Conservation (phyloP, 1,284 basidiomycete species). For the Anthracocystis walkeri region DNA sequence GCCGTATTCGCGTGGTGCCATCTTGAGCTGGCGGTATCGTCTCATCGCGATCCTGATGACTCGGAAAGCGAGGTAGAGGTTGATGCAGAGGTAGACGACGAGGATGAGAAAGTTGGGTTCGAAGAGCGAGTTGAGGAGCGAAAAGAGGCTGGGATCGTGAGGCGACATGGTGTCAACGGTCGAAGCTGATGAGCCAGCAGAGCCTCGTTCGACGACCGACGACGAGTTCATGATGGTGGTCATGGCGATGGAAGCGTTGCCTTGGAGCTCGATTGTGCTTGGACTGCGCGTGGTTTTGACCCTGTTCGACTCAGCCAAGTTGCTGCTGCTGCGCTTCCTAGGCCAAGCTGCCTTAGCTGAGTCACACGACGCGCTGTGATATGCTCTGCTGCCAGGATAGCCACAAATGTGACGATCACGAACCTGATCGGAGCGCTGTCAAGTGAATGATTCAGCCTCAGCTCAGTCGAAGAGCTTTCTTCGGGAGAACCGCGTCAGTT, state of each 20-base stretch:
- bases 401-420: not conserved
- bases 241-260: not conserved
- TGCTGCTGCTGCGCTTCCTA: not conserved
- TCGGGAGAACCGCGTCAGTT: slow-evolving; percentile 6
- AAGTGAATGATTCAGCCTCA: slow-evolving; percentile 9
- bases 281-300: too few species aligned
- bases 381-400: not conserved
- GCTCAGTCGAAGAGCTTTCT: not conserved
- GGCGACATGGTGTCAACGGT: slow-evolving; percentile 17
- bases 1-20: slow-evolving; percentile 15
- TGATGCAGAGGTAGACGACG: slow-evolving; percentile 44
- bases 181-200: slow-evolving; percentile 1
- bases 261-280: too few species aligned
- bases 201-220: not conserved
- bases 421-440: not conserved
- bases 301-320: not conserved
- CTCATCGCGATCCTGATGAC: slow-evolving; percentile 33
- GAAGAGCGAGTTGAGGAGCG: slow-evolving; percentile 38
- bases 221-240: slow-evolving; percentile 22
- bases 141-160: slow-evolving; percentile 26
- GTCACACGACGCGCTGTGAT: not conserved
- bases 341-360: not conserved
- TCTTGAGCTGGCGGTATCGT: slow-evolving; percentile 27
- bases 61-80: slow-evolving; percentile 26
- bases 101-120: slow-evolving; percentile 57